Conservation (phyloP, 208 protist species). For the Vickermania ingenoplastis region DNA sequence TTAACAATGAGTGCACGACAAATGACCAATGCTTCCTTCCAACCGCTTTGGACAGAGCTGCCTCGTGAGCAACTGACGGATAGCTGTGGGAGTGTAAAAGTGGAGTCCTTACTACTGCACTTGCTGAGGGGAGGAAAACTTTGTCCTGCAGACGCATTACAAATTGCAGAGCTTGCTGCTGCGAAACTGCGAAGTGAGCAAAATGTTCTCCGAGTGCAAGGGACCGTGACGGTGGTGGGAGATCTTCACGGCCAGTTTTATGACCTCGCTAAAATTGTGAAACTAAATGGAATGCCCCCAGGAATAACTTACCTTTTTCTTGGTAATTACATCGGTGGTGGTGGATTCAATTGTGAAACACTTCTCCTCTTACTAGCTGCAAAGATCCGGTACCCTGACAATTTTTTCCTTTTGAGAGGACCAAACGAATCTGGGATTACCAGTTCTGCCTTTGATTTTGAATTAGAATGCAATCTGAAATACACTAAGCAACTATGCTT, state of each 20-base stretch:
- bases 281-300: slow-evolving; percentile 37
- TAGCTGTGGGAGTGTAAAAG: slow-evolving; percentile 14
- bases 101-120: slow-evolving; percentile 46
- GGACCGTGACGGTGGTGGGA: slow-evolving; percentile 83
- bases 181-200: slow-evolving; percentile 41
- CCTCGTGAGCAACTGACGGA: slow-evolving; percentile 13
- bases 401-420: slow-evolving; percentile 91
- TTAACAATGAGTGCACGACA: too few species aligned
- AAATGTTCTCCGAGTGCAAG: slow-evolving; percentile 42
- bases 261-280: slow-evolving; percentile 82
- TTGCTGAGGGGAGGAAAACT: slow-evolving; percentile 55
- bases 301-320: slow-evolving; percentile 97
- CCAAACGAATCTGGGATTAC: slow-evolving; percentile 86
- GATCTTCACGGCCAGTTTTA: slow-evolving; percentile 93
- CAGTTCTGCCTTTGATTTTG: slow-evolving; percentile 86
- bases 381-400: slow-evolving; percentile 88
- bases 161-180: slow-evolving; percentile 41
- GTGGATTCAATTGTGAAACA: slow-evolving; percentile 96
- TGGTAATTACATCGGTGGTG: slow-evolving; percentile 97
- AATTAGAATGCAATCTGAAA: slow-evolving; percentile 90
- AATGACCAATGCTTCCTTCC: too few species aligned
- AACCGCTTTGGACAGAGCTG: slow-evolving; percentile 17
- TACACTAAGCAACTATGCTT: slow-evolving; percentile 68
- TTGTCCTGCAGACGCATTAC: slow-evolving; percentile 30
- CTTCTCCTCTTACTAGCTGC: slow-evolving; percentile 93